These are phyloP conservation scores for Vanrija pseudolonga DNA, from an alignment of 1,284 basidiomycete genomes.

Conservation along the genomic window DNA sequence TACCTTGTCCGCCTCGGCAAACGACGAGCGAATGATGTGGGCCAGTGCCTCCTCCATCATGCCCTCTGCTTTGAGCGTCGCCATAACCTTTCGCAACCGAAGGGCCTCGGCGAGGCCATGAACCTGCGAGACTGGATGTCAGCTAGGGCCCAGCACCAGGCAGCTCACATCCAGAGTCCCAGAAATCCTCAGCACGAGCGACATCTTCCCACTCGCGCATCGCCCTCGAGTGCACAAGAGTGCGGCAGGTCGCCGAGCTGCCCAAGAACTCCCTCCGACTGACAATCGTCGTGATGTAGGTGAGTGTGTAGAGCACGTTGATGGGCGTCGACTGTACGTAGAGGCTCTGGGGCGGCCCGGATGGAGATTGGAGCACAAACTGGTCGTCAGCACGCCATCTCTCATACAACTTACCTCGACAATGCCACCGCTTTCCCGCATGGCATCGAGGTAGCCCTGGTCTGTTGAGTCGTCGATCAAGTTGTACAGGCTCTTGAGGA, in stretches of 20 bases:
- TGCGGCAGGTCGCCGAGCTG: conserved; percentile 17
- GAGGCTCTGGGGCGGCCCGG: conserved; percentile 12
- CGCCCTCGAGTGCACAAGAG: conserved; percentile 20
- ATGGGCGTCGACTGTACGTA: conserved; percentile 35
- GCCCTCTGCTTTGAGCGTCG: conserved; percentile 28
- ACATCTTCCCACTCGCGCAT: conserved; percentile 22
- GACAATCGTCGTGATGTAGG: conserved; percentile 31
- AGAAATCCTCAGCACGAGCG: conserved; percentile 32
- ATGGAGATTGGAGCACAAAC: conserved; percentile 2
- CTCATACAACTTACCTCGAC: conserved; percentile 17
- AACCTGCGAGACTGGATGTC: conserved; percentile 20
- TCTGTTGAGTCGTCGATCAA: conserved; percentile 32
- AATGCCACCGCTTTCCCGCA: conserved; percentile 26
- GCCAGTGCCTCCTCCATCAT: conserved; percentile 39
- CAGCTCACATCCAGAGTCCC: conserved; percentile 43
- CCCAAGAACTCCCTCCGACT: conserved; percentile 26
- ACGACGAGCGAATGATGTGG: conserved; percentile 26
- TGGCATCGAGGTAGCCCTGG: conserved; percentile 11
- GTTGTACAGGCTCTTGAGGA: conserved; percentile 25
- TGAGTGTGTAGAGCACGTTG: conserved; percentile 31
- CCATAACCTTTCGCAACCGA: conserved; percentile 14
- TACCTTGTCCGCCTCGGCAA: conserved; percentile 24
- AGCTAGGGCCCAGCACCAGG: not conserved
- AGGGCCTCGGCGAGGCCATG: conserved; percentile 26
- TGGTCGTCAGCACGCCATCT: conserved; percentile 1